phyloP scores from a whole-genome alignment of 1,284 basidiomycete species.

The Hemileia vastatrix region DNA sequence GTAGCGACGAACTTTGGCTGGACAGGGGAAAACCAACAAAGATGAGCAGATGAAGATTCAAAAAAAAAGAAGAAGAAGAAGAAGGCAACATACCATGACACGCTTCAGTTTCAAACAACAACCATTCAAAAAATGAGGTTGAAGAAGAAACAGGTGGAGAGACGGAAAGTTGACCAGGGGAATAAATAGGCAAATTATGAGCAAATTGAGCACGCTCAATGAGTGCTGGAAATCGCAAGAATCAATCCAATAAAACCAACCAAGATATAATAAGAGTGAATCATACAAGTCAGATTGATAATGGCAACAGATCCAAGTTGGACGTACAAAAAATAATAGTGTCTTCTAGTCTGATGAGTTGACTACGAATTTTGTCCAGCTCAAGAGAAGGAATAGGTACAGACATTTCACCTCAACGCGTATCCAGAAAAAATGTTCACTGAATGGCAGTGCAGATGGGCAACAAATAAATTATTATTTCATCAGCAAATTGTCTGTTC shows the following conservation, averaged over 20 bases:
- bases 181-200: slow-evolving; percentile 85
- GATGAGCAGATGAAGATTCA: slow-evolving; percentile 4
- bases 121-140: slow-evolving; percentile 85
- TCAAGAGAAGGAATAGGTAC: too few relatives aligned
- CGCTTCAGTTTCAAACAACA: slow-evolving; percentile 82
- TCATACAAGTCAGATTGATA: not conserved
- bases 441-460: too few relatives aligned
- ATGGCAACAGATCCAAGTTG: not conserved
- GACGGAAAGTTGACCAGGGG: too few relatives aligned
- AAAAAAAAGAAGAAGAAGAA: not conserved
- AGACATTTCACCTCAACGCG: too few relatives aligned
- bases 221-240: slow-evolving; percentile 49
- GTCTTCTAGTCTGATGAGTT: slow-evolving; percentile 83
- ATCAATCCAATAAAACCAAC: not conserved
- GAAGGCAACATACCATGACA: slow-evolving; percentile 71
- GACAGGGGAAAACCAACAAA: not conserved
- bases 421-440: too few relatives aligned
- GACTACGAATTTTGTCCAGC: slow-evolving; percentile 72
- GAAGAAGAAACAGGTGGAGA: too few relatives aligned
- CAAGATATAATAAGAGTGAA: not conserved
- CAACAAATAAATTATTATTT: too few relatives aligned
- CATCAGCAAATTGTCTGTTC: too few relatives aligned
- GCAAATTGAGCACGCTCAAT: slow-evolving; percentile 97
- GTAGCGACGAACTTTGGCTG: slow-evolving; percentile 85
- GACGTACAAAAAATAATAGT: slow-evolving; percentile 80